Evolutionary conservation across 495 filamentous ascomycete species (phyloP), one percentile per base, ranked within the genome.

Genomic region (Hamigera avellanea): DNA sequence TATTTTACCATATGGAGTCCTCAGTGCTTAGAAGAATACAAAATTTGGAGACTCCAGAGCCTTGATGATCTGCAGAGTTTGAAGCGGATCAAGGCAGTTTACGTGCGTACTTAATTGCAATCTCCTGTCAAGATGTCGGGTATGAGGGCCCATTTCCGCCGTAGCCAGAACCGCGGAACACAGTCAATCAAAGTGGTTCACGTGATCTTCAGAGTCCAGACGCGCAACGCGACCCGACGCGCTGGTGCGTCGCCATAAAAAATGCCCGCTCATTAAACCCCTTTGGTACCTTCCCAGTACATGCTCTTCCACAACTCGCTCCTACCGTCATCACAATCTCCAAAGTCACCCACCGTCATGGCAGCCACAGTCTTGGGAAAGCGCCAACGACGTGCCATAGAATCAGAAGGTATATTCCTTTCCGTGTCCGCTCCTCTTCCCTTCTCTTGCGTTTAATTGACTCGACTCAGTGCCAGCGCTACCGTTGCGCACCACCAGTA

Each of bases 361-460:
- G 67, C 72, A 46, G 64, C 69, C 43, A 67, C 73, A 37, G 69
- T 79, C 34, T 63, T 86, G 35, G 80, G 81, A 53, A 87, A 93
- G 74, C 76, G 85, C 72, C 71, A 55, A 66, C 78, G 66, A 57
- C 61, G 53, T 61, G 63, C 44, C 45, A 56, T 51, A 47, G 67
- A 47, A 30, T 27, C 46, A 35, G 59, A 65, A 57, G 76, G 83
- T 85, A 80, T n/a, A 54, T 65, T 47, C 12, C 14, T 6, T 5
- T 35, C 50, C 19, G 19, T 19, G 25, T n/a, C 25, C 36, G 10
- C 34, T 37, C n/a, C n/a, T n/a, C 27, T 36, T 40, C 30, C 19
- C 26, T 33, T 32, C 35, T 32, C 49, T 32, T 35, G 19, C 31
- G 18, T 28, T 25, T 47, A 33, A 33, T 36, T 51, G 34, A 55